These are phyloP conservation scores for Curvularia sp. DNA, from an alignment of 2,329 filamentous ascomycete species.

Conservation along the genomic window DNA sequence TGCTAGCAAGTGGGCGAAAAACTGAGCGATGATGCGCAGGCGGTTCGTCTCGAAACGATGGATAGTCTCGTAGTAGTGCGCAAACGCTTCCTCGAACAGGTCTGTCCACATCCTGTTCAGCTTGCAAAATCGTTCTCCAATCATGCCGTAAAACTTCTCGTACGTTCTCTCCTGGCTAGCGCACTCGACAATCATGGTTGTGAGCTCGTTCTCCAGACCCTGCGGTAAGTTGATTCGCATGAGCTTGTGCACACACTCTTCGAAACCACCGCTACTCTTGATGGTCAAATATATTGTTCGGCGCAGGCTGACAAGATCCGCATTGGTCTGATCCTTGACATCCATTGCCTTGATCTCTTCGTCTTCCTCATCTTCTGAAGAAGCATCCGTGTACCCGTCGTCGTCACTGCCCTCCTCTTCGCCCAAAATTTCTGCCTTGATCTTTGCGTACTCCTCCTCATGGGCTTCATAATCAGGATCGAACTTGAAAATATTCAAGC, in stretches of 20 bases:
- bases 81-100: slow-evolving; percentile 88
- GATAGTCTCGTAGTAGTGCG: slow-evolving; percentile 95
- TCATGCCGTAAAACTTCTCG: slow-evolving; percentile 94
- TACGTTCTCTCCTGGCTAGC: slow-evolving; percentile 97
- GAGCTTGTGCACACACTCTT: slow-evolving; percentile 96
- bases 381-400: slow-evolving; percentile 67
- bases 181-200: slow-evolving; percentile 96
- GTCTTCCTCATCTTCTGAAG: slow-evolving; percentile 75
- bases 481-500: slow-evolving; percentile 93
- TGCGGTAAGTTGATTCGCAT: slow-evolving; percentile 85
- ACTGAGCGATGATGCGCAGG: slow-evolving; percentile 90
- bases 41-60: slow-evolving; percentile 97
- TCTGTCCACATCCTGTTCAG: slow-evolving; percentile 94
- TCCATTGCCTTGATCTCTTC: slow-evolving; percentile 84
- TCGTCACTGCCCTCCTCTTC: slow-evolving; percentile 77
- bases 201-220: slow-evolving; percentile 87
- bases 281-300: slow-evolving; percentile 97
- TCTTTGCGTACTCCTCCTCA: slow-evolving; percentile 85
- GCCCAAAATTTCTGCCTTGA: slow-evolving; percentile 93
- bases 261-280: slow-evolving; percentile 93
- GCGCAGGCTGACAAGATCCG: slow-evolving; percentile 90
- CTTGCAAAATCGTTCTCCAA: slow-evolving; percentile 94
- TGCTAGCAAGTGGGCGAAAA: slow-evolving; percentile 90
- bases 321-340: slow-evolving; percentile 97
- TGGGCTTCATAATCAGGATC: slow-evolving; percentile 90